Conservation (phyloP, 148 eudicot genomes). For the Nyssa sinensis region DNA sequence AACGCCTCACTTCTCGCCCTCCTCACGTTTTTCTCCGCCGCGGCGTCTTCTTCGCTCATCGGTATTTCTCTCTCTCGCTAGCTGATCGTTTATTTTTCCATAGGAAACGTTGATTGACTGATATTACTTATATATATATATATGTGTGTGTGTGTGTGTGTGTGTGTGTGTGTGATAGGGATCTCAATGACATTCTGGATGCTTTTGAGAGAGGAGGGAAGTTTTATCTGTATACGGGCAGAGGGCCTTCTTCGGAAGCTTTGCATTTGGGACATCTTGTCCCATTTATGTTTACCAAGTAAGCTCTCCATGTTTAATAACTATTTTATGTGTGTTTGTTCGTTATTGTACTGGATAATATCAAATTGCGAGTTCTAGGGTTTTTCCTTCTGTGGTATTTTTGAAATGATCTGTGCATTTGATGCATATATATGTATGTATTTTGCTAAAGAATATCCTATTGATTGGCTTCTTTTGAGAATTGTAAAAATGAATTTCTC, state of each 20-base stretch:
- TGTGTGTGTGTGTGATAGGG: constrained; percentile 30
- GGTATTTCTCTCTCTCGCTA: constrained; percentile 29
- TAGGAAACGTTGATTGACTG: no score
- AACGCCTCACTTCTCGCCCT: constrained; percentile 60
- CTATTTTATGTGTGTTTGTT: no score
- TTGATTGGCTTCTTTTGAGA: not conserved
- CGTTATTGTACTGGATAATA: no score
- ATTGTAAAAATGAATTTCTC: not conserved
- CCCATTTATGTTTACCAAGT: constrained; percentile 99
- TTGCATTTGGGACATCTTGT: constrained; percentile 93
- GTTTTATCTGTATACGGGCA: constrained; percentile 87
- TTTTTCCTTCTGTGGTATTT: no score
- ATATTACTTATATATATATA: not conserved
- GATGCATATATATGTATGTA: not conserved
- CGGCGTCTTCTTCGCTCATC: constrained; percentile 91
- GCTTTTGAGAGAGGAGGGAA: constrained; percentile 85
- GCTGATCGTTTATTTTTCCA: not conserved
- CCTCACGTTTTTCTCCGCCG: constrained; percentile 95
- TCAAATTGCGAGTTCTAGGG: no score
- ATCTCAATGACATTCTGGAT: constrained; percentile 73
- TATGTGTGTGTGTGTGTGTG: not conserved
- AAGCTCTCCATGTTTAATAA: constrained; percentile 8
- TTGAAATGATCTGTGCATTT: no score
- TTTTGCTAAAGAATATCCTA: not conserved
- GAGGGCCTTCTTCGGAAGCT: constrained; percentile 96